Percentiles rank a stretch among this genome's conserved stretches.
phyloP scores from a whole-genome alignment of 2,329 filamentous ascomycete species.

The Colletotrichum tofieldiae region DNA sequence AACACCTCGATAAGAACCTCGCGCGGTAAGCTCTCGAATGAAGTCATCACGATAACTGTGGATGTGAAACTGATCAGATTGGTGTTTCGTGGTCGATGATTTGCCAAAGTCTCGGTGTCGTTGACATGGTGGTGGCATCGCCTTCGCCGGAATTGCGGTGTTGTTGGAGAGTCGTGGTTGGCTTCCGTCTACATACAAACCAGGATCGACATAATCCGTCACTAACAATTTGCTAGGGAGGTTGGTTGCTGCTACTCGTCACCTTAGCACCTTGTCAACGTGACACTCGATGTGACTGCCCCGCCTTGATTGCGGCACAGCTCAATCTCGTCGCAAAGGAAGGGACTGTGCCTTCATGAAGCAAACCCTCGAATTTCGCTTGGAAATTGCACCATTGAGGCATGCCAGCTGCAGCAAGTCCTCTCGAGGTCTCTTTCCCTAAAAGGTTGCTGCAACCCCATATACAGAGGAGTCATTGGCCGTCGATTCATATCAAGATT shows the following conservation, averaged over 20 bases:
- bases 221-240: not conserved
- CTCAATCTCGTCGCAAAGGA: not conserved
- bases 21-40: not conserved
- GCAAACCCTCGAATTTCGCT: not conserved
- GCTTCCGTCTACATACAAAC: not conserved
- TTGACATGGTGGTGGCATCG: not conserved
- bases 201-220: not conserved
- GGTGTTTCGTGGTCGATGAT: not conserved
- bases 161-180: not conserved
- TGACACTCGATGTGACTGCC: not conserved
- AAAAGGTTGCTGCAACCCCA: not conserved
- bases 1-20: not conserved
- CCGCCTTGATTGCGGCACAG: not conserved
- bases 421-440: not conserved
- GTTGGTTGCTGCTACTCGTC: not conserved
- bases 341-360: not conserved
- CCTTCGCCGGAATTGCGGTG: not conserved
- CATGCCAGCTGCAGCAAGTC: not conserved
- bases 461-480: not conserved
- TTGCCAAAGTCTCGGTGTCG: not conserved
- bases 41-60: not conserved
- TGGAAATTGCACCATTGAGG: not conserved
- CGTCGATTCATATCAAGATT: slow-evolving; percentile 1
- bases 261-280: not conserved
- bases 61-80: not conserved